These are phyloP conservation scores for Backusella parvicylindrica DNA, from an alignment of 192 early-diverging fungal species.

Conservation along the genomic window DNA sequence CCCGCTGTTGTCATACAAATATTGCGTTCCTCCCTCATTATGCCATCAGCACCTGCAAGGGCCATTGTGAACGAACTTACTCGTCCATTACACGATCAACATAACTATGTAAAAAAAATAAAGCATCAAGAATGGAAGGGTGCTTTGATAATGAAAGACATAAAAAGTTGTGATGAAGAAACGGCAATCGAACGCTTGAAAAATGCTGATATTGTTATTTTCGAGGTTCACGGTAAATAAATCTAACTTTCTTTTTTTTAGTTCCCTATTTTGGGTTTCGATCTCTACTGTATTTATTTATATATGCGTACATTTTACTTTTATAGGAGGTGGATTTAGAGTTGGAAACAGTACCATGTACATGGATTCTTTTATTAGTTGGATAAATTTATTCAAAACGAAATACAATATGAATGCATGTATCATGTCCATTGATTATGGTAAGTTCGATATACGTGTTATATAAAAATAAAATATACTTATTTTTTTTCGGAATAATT, in stretches of 20 bases:
- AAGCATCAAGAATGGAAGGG: constrained; percentile 22
- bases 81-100: constrained; percentile 11
- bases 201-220: constrained; percentile 27
- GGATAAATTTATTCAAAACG: constrained; percentile 24
- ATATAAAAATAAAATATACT: neutral
- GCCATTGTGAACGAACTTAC: constrained; percentile 23
- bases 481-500: neutral
- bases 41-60: constrained; percentile 19
- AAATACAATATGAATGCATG: constrained; percentile 25
- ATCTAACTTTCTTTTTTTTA: neutral
- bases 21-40: constrained; percentile 6
- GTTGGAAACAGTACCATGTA: constrained; percentile 32
- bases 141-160: constrained; percentile 20
- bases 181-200: constrained; percentile 14
- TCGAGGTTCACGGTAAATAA: constrained; percentile 27
- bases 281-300: neutral
- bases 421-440: constrained; percentile 31
- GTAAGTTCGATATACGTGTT: constrained; percentile 5
- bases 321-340: constrained; percentile 31
- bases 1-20: neutral
- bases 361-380: constrained; percentile 23
- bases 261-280: neutral
- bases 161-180: neutral
- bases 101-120: constrained; percentile 16
- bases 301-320: neutral